A percentile compares a stretch with the other conserved stretches of the same genome.
Evolutionary conservation across 345 rosid species (phyloP).

Genomic region (Odontarrhena argentea): DNA sequence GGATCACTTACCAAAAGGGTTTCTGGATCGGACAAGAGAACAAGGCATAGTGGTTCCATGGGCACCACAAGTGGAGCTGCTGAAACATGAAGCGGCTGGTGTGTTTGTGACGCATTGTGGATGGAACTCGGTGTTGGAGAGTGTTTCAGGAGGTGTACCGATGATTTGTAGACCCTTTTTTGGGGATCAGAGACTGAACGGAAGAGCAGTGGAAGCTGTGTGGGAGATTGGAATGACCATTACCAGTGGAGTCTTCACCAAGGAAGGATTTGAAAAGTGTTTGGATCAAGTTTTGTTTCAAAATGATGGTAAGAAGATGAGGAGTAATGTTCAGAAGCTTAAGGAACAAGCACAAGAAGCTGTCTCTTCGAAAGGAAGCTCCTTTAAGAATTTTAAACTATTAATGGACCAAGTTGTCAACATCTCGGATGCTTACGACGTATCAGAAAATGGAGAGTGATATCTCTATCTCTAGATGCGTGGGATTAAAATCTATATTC

Average conservation of each 20-base stretch:
- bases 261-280: conserved; percentile 40
- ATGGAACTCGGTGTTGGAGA: conserved; percentile 55
- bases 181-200: conserved; percentile 53
- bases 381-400: conserved; percentile 21
- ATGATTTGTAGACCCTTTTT: conserved; percentile 64
- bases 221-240: conserved; percentile 57
- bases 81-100: conserved; percentile 49
- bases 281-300: conserved; percentile 46
- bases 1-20: conserved; percentile 43
- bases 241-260: conserved; percentile 40
- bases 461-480: no score
- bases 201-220: conserved; percentile 51
- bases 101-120: conserved; percentile 59
- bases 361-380: conserved; percentile 34
- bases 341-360: conserved; percentile 43
- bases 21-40: conserved; percentile 42
- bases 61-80: conserved; percentile 59
- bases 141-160: conserved; percentile 55
- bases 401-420: conserved; percentile 18
- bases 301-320: conserved; percentile 48
- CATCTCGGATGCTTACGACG: no score
- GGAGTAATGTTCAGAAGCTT: conserved; percentile 28
- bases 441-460: no score
- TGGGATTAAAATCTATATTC: no score
- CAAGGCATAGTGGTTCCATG: conserved; percentile 54